Percentiles rank a stretch among this genome's conserved stretches.
Conservation (phyloP, 805 yeast genomes). For the Tetrapisispora arboricola region DNA sequence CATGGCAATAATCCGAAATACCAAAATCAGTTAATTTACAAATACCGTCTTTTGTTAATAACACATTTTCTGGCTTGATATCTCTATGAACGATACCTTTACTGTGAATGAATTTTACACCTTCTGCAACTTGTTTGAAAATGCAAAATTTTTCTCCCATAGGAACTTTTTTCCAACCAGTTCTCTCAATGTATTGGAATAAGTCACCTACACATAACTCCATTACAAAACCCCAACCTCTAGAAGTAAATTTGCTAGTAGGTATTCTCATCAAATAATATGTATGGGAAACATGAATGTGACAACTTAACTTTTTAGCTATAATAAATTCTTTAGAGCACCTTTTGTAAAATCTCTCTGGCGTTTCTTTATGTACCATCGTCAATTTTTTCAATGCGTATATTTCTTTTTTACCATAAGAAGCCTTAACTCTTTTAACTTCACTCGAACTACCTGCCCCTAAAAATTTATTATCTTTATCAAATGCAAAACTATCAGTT, state of each 20-base stretch:
- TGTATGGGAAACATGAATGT: constrained; percentile 49
- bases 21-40: constrained; percentile 71
- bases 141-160: constrained; percentile 49
- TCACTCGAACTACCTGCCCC: constrained; percentile 70
- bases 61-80: constrained; percentile 63
- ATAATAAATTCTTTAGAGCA: constrained; percentile 56
- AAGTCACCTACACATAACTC: constrained; percentile 60
- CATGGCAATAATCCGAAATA: constrained; percentile 56
- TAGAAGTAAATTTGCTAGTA: constrained; percentile 39
- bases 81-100: constrained; percentile 63
- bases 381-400: constrained; percentile 61
- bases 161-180: constrained; percentile 49
- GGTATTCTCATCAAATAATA: constrained; percentile 47
- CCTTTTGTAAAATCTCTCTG: constrained; percentile 53
- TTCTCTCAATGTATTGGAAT: constrained; percentile 41
- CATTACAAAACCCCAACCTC: constrained; percentile 73
- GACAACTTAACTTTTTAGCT: constrained; percentile 40
- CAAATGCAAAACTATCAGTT: constrained; percentile 44
- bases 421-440: constrained; percentile 41
- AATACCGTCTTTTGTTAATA: constrained; percentile 49
- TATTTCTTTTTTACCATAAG: constrained; percentile 29
- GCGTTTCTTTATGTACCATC: constrained; percentile 50
- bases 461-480: constrained; percentile 37
- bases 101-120: constrained; percentile 52
- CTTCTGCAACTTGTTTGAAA: constrained; percentile 59